Evolutionary conservation across 2,329 filamentous ascomycete genomes (phyloP), one percentile per base, ranked within the genome.

Genomic region (Hypoxylon sp.): DNA sequence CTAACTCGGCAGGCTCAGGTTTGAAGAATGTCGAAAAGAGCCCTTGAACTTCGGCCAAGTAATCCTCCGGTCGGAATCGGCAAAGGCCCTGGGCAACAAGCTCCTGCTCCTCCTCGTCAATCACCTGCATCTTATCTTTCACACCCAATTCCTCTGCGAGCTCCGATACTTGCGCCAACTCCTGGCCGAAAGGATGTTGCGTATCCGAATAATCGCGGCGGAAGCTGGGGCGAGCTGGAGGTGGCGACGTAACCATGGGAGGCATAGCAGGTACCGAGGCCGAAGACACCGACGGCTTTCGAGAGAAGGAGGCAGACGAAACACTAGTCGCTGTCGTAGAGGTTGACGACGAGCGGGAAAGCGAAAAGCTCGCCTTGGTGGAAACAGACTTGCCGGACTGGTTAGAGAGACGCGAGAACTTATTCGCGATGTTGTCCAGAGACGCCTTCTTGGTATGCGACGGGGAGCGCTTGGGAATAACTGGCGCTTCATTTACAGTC

Each of bases 161-260:
- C 80, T 98, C 96, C 58, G 94, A 93, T 24, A 98, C 93, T 80
- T 98, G 92, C 62, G 93, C 93, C 58, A 98, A 84, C 80, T 99
- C 96, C 55, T 91, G 90, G 58, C 93, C 93, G 75, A 98, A 98
- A 0, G 95, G 95, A 78, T 83, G 83, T 61, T 81, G 80, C 39
- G 68, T 63, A 70, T 75, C 72, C 11, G 63, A 35, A 54, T 57
- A 61, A 44, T 77, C 72, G 66, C 73, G 75, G 63, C 67, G 75
- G 69, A 69, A 75, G 74, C 63, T 65, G 35, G 72, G 65, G 53
- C 72, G 55, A 78, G 62, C 53, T 17, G 72, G 62, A n/a, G 73
- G 69, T 42, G 74, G 67, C 77, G 74, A 79, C 72, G 77, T 71
- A 29, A 80, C 70, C 55, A 77, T 73, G 60, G 77, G 76, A 53